Evolutionary conservation across 2,329 filamentous ascomycete species (phyloP), one percentile per base, ranked within the genome.

Genomic region (Coccinonectria pachysandricola): DNA sequence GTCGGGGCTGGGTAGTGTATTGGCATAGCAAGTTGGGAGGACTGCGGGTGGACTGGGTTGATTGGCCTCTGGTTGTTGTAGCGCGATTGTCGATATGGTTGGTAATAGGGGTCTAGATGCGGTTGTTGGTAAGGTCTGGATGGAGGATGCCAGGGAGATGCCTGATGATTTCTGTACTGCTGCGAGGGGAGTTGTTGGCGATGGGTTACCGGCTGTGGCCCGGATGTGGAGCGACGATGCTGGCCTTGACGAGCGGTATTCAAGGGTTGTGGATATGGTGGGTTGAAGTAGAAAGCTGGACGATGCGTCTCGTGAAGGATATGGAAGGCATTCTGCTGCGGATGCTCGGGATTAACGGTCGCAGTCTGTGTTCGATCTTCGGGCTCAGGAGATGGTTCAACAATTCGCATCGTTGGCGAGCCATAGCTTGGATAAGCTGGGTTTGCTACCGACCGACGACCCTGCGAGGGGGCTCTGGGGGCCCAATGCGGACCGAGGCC

Each of bases 391-490:
- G 55, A 53, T 3, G 53, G 47, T n/a, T 49, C 40, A 16, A 59
- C 53, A 6, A 57, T 35, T 8, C 56, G 49, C 48, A 60, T 49
- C 7, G 53, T 58, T 1, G 53, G 51, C 5, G 52, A 54, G 20
- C 42, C 42, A n/a, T 43, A 42, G 6, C 39, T 28, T 8, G 42
- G 24, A 6, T 43, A 31, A 5, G 35, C 43, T 1, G 43, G 35
- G 19, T 50, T 42, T 6, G 36, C 29, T 8, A 36, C 25, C 7
- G 29, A 21, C 9, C 39, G 30, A 10, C 28, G 19, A 6, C 8
- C 11, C 17, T 12, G 17, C 17, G 7, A 10, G 7, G 17, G 23
- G 26, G 13, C 32, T 30, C 15, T 31, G 23, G 16, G 26, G 13
- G 12, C 27, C 13, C 25, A 26, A 23, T 15, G 15, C n/a, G 36